Conservation (phyloP, 768 basidiomycete species). For the Amanita fuliginea region DNA sequence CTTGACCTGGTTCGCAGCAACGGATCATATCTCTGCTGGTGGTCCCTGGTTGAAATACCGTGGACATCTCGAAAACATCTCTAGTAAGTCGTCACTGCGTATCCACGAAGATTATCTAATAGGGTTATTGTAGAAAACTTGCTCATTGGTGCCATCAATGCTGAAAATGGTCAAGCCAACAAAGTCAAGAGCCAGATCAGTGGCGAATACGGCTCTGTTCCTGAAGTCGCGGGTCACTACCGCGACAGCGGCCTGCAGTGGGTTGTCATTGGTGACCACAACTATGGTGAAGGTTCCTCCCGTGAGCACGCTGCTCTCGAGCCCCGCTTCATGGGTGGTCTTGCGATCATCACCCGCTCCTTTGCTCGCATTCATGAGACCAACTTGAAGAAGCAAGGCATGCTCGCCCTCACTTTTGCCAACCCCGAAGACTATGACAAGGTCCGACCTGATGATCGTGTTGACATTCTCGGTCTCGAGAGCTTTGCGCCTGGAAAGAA, state of each 20-base stretch:
- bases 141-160: constrained; percentile 94
- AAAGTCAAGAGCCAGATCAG: constrained; percentile 86
- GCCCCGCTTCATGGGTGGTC: constrained; percentile 88
- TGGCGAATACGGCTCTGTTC: constrained; percentile 79
- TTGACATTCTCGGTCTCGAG: constrained; percentile 84
- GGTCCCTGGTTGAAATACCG: constrained; percentile 99
- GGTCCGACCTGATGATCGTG: constrained; percentile 75
- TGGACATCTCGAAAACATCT: constrained; percentile 97
- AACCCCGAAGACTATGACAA: constrained; percentile 94
- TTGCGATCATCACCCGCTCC: constrained; percentile 91
- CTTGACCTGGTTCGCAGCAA: constrained; percentile 31
- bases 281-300: constrained; percentile 97
- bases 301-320: constrained; percentile 97
- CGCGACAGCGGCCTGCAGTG: constrained; percentile 86
- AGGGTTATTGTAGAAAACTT: constrained; percentile 63
- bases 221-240: constrained; percentile 79
- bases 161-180: constrained; percentile 94
- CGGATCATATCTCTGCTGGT: constrained; percentile 94
- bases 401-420: constrained; percentile 91
- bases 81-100: constrained; percentile 40
- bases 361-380: constrained; percentile 98
- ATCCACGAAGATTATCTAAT: background rate
- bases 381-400: constrained; percentile 99
- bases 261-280: constrained; percentile 94
- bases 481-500: constrained; percentile 88